Conservation (phyloP, 495 filamentous ascomycete species). For the Extremus antarcticus region DNA sequence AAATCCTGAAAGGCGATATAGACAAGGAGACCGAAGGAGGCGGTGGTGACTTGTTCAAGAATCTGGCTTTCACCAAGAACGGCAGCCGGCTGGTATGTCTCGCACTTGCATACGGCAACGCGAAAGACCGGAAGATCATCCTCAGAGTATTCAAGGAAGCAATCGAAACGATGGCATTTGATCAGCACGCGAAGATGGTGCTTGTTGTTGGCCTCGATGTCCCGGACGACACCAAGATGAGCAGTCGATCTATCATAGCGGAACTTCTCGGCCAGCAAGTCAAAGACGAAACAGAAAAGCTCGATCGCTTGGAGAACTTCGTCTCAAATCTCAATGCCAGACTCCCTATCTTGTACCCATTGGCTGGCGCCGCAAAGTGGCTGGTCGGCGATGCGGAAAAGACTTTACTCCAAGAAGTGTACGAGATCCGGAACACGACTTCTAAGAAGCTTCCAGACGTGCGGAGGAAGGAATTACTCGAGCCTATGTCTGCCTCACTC, state of each 20-base stretch:
- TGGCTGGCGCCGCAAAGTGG: conserved; percentile 59
- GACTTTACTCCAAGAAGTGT: conserved; percentile 59
- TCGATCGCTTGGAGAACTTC: conserved; percentile 37
- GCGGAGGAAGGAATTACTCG: conserved; percentile 65
- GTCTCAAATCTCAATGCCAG: conserved; percentile 62
- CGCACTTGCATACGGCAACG: conserved; percentile 66
- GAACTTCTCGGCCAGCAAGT: conserved; percentile 57
- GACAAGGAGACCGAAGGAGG: conserved; percentile 37
- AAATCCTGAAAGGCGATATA: conserved; percentile 72
- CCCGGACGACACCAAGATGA: conserved; percentile 84
- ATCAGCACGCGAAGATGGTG: conserved; percentile 66
- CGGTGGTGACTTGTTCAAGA: conserved; percentile 77
- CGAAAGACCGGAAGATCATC: conserved; percentile 87
- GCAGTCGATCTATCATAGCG: conserved; percentile 70
- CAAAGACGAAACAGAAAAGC: conserved; percentile 2
- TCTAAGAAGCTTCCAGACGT: conserved; percentile 81
- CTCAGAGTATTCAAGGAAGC: conserved; percentile 78
- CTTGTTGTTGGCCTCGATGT: conserved; percentile 78
- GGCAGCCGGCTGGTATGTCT: conserved; percentile 74
- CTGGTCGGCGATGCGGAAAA: conserved; percentile 56
- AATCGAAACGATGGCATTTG: conserved; percentile 67
- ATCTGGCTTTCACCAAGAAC: conserved; percentile 87
- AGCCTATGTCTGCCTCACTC: conserved; percentile 52
- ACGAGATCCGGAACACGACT: conserved; percentile 34
- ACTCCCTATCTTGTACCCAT: conserved; percentile 71